Base-by-base conservation (phyloP, 2,329 filamentous ascomycete genomes). In the Tolypocladium ovalisporum region DNA sequence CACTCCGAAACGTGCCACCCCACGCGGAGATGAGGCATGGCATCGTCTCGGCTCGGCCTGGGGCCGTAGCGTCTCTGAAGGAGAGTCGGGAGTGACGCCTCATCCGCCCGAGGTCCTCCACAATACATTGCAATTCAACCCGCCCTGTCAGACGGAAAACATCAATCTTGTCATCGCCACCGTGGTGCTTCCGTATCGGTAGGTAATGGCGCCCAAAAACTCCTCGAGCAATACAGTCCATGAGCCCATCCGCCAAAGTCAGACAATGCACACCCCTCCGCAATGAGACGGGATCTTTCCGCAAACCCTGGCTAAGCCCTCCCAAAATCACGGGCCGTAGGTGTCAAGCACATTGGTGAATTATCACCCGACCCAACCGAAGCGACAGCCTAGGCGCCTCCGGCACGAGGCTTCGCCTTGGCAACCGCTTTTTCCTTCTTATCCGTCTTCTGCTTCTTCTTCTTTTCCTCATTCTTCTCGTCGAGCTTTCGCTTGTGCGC, bases 381-480 rank as follows among this genome's bases (percentile, higher is more conserved):
- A 17, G 44, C 3, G 44, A 24, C 27, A 13, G 15, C 24, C 35
- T 55, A 57, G 4, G 55, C 55, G 7, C 55, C 55, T 52, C 53
- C 59, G 4, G 44, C 87, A 61, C 89, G 84, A 17, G 93, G 92
- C 76, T 93, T 96, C 7, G 87, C 80, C 76, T 97, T 99, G 27
- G 85, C 83, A 62, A 89, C 89, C 63, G 92, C 92, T 82, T 97
- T 99, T 63, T 92, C 90, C 78, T 97, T 97, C 67, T 93, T 92
- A 58, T 95, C 90, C 61, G 89, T 85, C 81, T 97, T 99, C 64
- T 88, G 80, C 76, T 92, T 95, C 82, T 97, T 97, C 78, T 93
- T 97, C 74, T 90, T 91, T 65, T 91, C 88, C 66, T 92, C 91
- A 36, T 90, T 79, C 77, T 95, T 95, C 75, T 92, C 89, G 55